phyloP scores from a whole-genome alignment of 192 early-diverging fungal genomes.

The Gamsiella multidivaricata region DNA sequence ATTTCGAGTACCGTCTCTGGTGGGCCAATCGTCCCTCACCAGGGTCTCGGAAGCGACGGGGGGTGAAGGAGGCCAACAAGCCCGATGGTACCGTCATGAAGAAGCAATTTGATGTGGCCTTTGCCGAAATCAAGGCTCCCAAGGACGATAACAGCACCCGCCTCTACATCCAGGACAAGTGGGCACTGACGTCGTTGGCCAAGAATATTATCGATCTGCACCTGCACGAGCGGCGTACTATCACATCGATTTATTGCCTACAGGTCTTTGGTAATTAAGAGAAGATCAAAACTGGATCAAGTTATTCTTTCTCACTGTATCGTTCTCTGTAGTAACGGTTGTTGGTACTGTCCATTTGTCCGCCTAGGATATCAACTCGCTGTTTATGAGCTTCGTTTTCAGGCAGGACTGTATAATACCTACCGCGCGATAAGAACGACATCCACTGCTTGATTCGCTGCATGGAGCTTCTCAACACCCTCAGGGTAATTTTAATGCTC shows the following conservation, averaged over 20 bases:
- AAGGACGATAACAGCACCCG: conserved; percentile 5
- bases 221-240: conserved; percentile 12
- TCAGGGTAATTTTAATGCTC: conserved; percentile 22
- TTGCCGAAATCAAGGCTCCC: conserved; percentile 16
- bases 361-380: conserved; percentile 30
- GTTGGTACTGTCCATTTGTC: conserved; percentile 9
- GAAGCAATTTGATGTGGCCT: conserved; percentile 12
- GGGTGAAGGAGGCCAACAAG: conserved; percentile 15
- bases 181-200: conserved; percentile 25
- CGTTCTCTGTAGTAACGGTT: conserved; percentile 14
- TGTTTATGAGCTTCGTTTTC: conserved; percentile 29
- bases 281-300: neutral
- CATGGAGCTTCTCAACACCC: conserved; percentile 22
- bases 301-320: conserved; percentile 13
- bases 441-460: conserved; percentile 27
- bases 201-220: conserved; percentile 26
- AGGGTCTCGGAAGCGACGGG: conserved; percentile 8
- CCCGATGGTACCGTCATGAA: conserved; percentile 12
- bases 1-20: neutral
- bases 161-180: conserved; percentile 25
- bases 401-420: conserved; percentile 14
- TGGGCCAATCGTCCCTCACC: conserved; percentile 6
- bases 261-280: conserved; percentile 29
- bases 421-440: conserved; percentile 32
- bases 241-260: conserved; percentile 14